These are phyloP conservation scores for Geranium incanum DNA, from an alignment of 441 rosid genomes.

Conservation along the genomic window DNA sequence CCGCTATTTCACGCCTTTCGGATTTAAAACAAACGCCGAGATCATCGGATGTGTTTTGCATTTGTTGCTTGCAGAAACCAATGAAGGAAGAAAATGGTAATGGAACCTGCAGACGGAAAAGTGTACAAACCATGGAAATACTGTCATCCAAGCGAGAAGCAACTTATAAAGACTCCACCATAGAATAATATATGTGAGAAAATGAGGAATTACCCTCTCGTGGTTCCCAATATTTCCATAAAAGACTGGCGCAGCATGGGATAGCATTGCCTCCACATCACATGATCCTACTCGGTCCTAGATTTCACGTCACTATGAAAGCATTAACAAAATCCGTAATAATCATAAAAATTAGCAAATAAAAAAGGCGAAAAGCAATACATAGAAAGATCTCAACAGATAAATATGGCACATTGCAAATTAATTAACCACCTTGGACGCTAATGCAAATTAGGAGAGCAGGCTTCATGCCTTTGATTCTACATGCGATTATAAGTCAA, in stretches of 20 bases:
- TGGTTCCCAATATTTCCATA: constrained; percentile 83
- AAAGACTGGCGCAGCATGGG: constrained; percentile 64
- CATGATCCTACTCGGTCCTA: constrained; percentile 37
- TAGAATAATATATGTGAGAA: background rate
- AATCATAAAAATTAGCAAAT: constrained; percentile 5
- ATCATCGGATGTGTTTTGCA: background rate
- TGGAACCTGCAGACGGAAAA: background rate
- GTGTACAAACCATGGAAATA: background rate
- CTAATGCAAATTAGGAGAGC: background rate
- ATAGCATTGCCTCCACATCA: constrained; percentile 61
- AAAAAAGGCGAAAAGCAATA: background rate
- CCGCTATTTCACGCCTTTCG: constrained; percentile 20
- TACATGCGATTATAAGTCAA: background rate
- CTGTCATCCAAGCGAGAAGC: background rate
- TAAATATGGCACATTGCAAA: background rate
- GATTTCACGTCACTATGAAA: background rate
- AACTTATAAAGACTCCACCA: background rate
- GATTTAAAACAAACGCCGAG: constrained; percentile 19
- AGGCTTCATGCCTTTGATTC: background rate
- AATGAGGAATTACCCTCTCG: constrained; percentile 51
- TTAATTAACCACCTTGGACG: background rate
- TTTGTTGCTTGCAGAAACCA: constrained; percentile 17
- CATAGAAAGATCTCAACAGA: background rate
- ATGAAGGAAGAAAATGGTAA: constrained; percentile 65
- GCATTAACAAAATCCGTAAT: background rate